Evolutionary conservation across 192 early-diverging fungal genomes (phyloP), one percentile per base, ranked within the genome.

Genomic region (Fimicolochytrium jonesii): DNA sequence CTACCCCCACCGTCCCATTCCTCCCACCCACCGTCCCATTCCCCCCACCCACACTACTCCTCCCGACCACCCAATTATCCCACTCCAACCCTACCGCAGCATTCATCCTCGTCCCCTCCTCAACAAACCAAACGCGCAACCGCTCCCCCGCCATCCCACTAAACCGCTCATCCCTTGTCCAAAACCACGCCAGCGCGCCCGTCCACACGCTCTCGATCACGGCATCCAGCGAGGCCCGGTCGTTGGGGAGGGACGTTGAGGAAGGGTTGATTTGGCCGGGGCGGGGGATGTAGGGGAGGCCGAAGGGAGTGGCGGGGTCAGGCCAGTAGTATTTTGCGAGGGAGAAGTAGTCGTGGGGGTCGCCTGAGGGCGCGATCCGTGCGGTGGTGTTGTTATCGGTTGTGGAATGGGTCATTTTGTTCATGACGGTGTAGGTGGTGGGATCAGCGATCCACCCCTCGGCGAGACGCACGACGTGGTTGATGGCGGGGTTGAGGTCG

Each of bases 321-420:
- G 81, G 84, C 82, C 81, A 83, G 56, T 69, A 86, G 68, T 84
- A 81, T 26, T 76, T 66, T 7, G 80, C 78, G 29, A 84, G 70
- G 9, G 81, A 82, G 30, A 76, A 71, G 63, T 75, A 86, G 52
- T 86, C 82, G 50, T 86, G 84, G 18, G 59, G 61, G 41, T 79
- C 67, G 2, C 48, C 50, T 13, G 80, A 78, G 0, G 80, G 76
- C 17, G 78, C 62, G n/a, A 68, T 49, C 39, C 68, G n/a, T n/a
- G 7, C 30, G 9, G 30, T 52, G 4, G 25, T 4, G 53, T 3
- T 17, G 53, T 13, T 22, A 30, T 52, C 17, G 46, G 44, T 31
- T 18, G 11, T 67, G 17, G 67, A n/a, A n/a, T n/a, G n/a, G n/a
- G n/a, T n/a, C n/a, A n/a, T 32, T 61, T 85, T 83, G 60, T 64